phyloP scores from a whole-genome alignment of 1,139 yeast genomes.

The Pichia sp. region DNA sequence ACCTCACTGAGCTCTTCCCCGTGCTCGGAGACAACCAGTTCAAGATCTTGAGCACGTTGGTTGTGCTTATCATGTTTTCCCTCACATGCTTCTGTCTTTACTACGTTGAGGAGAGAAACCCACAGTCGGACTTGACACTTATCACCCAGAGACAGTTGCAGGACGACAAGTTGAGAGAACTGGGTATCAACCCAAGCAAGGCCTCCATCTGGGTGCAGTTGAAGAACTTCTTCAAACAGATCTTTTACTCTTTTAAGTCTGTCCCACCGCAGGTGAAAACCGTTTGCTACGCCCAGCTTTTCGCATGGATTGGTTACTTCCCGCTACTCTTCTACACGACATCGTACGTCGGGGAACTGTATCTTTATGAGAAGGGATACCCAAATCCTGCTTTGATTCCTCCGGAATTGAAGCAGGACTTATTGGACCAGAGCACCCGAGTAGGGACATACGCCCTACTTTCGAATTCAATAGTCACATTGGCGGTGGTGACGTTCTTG shows the following conservation, averaged over 20 bases:
- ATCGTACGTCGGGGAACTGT: constrained; percentile 46
- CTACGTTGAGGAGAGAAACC: constrained; percentile 42
- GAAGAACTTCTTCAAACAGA: constrained; percentile 35
- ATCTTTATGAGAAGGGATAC: constrained; percentile 35
- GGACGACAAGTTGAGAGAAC: constrained; percentile 28
- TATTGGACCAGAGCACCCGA: constrained; percentile 38
- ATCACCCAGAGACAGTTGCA: constrained; percentile 34
- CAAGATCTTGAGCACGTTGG: constrained; percentile 44
- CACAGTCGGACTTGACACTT: constrained; percentile 39
- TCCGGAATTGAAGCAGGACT: constrained; percentile 34
- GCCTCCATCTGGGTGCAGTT: constrained; percentile 24
- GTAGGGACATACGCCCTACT: constrained; percentile 42
- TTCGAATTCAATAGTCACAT: constrained; percentile 40
- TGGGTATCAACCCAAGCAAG: constrained; percentile 33
- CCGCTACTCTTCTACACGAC: constrained; percentile 49
- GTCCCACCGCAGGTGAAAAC: constrained; percentile 41
- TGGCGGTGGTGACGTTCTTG: constrained; percentile 36
- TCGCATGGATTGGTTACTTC: constrained; percentile 51
- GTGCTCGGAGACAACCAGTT: constrained; percentile 47
- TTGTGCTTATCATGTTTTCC: constrained; percentile 38
- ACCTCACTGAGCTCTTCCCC: constrained; percentile 35
- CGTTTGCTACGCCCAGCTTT: constrained; percentile 44
- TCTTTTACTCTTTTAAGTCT: constrained; percentile 36
- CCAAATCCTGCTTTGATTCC: constrained; percentile 40
- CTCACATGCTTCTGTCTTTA: constrained; percentile 40